Evolutionary conservation across 768 basidiomycete species (phyloP).

Genomic region (Boletus eberwhitei): DNA sequence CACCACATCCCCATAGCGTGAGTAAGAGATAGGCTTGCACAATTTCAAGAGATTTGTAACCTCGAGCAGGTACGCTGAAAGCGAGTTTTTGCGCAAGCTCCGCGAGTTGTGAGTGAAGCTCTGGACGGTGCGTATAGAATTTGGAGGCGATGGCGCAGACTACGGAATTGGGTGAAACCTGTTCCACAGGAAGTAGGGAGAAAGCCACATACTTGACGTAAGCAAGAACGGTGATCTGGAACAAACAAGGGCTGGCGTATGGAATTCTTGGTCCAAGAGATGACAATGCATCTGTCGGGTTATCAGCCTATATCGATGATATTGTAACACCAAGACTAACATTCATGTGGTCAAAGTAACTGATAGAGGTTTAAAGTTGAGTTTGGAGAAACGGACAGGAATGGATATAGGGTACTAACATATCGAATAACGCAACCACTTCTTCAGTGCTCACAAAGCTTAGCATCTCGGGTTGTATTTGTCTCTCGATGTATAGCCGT

Average conservation of each 20-base stretch:
- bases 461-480: conserved; percentile 91
- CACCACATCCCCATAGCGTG: conserved; percentile 87
- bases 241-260: conserved; percentile 91
- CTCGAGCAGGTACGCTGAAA: conserved; percentile 79
- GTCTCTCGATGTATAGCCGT: conserved; percentile 80
- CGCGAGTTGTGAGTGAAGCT: conserved; percentile 73
- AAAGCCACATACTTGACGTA: conserved; percentile 70
- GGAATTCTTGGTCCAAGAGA: conserved; percentile 82
- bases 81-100: conserved; percentile 86
- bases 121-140: conserved; percentile 79
- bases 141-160: conserved; percentile 95
- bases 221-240: conserved; percentile 93
- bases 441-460: conserved; percentile 85
- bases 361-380: conserved; percentile 27
- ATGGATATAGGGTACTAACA: conserved; percentile 49
- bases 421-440: conserved; percentile 86
- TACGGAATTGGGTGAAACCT: conserved; percentile 30
- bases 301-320: conserved; percentile 7
- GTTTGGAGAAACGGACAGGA: background rate
- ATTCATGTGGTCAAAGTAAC: conserved; percentile 75
- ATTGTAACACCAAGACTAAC: conserved; percentile 39
- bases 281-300: conserved; percentile 65
- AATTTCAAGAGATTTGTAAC: conserved; percentile 92
- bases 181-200: background rate
- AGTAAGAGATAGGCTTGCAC: conserved; percentile 93